A percentile compares a stretch with the other conserved stretches of the same genome.
Conservation (phyloP, 352 stramenopile species). For the Halophytophthora batemanensis region DNA sequence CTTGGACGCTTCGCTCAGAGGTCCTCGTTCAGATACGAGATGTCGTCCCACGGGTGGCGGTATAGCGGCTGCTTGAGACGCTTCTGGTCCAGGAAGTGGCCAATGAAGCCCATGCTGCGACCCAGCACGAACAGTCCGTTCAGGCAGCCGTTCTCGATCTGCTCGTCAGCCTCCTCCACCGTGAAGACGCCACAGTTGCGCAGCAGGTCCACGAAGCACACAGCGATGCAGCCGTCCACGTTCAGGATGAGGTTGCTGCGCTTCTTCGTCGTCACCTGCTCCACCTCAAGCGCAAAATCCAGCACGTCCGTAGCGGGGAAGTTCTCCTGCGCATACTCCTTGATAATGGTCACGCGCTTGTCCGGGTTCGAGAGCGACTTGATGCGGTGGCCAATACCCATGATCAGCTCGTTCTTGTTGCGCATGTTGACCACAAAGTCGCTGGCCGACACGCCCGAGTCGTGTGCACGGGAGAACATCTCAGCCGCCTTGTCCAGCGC, state of each 20-base stretch:
- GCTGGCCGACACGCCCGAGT: constrained; percentile 82
- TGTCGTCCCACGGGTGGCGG: constrained; percentile 96
- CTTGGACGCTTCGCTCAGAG: too few relatives aligned
- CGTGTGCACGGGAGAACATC: constrained; percentile 91
- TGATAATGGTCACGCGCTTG: constrained; percentile 96
- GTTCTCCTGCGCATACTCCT: constrained; percentile 93
- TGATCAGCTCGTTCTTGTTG: constrained; percentile 95
- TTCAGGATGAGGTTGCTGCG: constrained; percentile 97
- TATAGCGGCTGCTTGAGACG: constrained; percentile 97
- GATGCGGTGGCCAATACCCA: constrained; percentile 96
- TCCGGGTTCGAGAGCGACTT: constrained; percentile 95
- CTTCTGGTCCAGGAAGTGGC: constrained; percentile 97
- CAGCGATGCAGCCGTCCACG: constrained; percentile 96
- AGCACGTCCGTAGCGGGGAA: constrained; percentile 94
- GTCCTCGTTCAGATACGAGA: constrained; percentile 92
- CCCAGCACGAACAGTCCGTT: constrained; percentile 93
- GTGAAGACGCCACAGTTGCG: constrained; percentile 90
- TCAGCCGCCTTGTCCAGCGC: constrained; percentile 93
- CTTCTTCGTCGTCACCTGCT: constrained; percentile 97
- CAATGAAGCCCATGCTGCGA: constrained; percentile 90
- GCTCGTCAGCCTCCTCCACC: constrained; percentile 90
- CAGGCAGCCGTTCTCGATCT: constrained; percentile 94
- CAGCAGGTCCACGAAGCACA: constrained; percentile 96
- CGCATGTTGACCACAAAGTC: constrained; percentile 96
- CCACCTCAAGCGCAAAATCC: constrained; percentile 94